Conservation (phyloP, 179 eudicot genomes). For the Pouteria campechiana region DNA sequence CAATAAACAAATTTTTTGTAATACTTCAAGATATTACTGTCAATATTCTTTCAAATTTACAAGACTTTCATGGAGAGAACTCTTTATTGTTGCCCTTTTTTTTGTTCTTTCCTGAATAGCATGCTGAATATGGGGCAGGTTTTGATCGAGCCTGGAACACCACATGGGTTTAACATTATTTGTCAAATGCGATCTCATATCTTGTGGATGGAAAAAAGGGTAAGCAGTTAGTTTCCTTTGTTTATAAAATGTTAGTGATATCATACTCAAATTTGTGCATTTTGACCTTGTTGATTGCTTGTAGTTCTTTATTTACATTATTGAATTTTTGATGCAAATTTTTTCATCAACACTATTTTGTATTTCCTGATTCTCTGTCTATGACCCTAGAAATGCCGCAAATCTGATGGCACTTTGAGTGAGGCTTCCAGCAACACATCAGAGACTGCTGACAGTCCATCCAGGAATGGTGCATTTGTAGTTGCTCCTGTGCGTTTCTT, state of each 20-base stretch:
- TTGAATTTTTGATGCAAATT: not conserved
- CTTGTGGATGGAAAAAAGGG: conserved; percentile 98
- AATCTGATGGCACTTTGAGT: conserved; percentile 25
- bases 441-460: conserved; percentile 20
- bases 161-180: conserved; percentile 79
- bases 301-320: not conserved
- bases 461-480: conserved; percentile 57
- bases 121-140: conserved; percentile 28
- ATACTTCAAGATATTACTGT: no score
- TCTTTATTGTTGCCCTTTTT: no score
- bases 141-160: conserved; percentile 94
- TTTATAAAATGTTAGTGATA: no score
- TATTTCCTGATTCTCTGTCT: conserved; percentile 1
- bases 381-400: conserved; percentile 51
- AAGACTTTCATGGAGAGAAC: no score
- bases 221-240: conserved; percentile 12
- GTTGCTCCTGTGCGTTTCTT: conserved; percentile 81
- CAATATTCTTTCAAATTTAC: no score
- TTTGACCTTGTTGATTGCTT: no score
- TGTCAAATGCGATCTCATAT: conserved; percentile 89
- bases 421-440: conserved; percentile 13
- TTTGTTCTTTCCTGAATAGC: not conserved
- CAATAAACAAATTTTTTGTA: no score
- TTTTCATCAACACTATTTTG: not conserved
- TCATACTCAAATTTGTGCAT: no score